Evolutionary conservation across 1,284 basidiomycete genomes (phyloP), one percentile per base, ranked within the genome.

Genomic region (Inonotus obliquus): DNA sequence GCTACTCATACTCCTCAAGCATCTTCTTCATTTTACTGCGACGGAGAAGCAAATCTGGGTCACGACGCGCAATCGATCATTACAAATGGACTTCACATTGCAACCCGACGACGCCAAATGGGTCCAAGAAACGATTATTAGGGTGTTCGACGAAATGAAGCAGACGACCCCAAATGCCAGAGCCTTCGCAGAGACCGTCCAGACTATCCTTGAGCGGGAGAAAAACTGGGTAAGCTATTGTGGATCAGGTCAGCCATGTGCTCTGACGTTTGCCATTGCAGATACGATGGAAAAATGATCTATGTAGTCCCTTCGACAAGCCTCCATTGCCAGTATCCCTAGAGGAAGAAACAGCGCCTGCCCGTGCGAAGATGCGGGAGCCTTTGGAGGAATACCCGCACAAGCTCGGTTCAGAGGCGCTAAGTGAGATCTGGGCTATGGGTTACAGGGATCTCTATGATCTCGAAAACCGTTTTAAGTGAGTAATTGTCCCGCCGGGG

Each of bases 401-500:
- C 76, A 75, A 71, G 60, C 78, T 83, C 57, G 89, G 90, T 3
- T 85, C 84, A 39, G 81, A 81, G 58, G 75, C 86, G 0, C 73
- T 92, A 69, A 88, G 86, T 2, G 89, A 91, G 66, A 87, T 91
- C 35, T 92, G 90, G 90, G 81, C 83, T 60, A 84, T 87, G 83
- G 90, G 90, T 6, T 91, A 87, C 67, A 74, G 82, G 64, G 83
- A 83, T 57, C 67, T 88, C 60, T 63, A 67, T 11, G 86, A 91
- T 69, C 70, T 92, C 25, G 77, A 88, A 70, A 80, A 75, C 61
- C 82, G 83, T 9, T 85, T 86, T 78, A 81, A 81, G 89, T 88
- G 68, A 73, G 81, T 73, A 41, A 54, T 32, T 35, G 44, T 23
- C 11, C 13, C 54, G 56, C 10, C n/a, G n/a, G 14, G 44, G 32